A percentile compares a stretch with the other conserved stretches of the same genome.
Conservation (phyloP, 257 asterid genomes). For the Fraxinus pennsylvanica region DNA sequence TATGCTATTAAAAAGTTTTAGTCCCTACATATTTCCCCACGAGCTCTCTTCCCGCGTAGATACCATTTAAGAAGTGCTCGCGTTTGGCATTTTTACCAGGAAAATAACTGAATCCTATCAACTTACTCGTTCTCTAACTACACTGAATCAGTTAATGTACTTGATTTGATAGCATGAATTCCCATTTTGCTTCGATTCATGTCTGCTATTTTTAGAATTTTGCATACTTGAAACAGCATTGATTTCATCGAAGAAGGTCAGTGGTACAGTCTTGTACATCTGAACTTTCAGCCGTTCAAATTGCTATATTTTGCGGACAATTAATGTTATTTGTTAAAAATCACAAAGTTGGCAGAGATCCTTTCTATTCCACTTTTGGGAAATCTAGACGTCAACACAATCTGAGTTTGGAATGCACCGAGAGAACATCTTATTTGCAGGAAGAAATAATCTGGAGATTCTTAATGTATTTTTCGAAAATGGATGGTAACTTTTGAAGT, state of each 20-base stretch:
- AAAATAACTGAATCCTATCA: no score
- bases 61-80: not conserved
- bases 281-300: not conserved
- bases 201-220: not conserved
- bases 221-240: not conserved
- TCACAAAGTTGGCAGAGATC: not conserved
- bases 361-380: not conserved
- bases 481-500: conserved; percentile 2
- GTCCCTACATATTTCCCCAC: not conserved
- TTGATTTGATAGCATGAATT: not conserved
- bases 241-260: not conserved
- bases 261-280: not conserved
- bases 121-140: not conserved
- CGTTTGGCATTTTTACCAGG: not conserved
- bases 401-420: not conserved
- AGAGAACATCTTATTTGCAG: not conserved
- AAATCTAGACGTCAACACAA: not conserved
- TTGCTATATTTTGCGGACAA: not conserved
- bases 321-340: conserved; percentile 2
- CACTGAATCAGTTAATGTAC: not conserved
- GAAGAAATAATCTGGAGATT: not conserved
- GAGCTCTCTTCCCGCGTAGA: not conserved
- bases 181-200: not conserved
- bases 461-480: conserved; percentile 1
- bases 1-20: not conserved